Evolutionary conservation across 306 rosid species (phyloP).

Genomic region (Gleditsia sinensis): DNA sequence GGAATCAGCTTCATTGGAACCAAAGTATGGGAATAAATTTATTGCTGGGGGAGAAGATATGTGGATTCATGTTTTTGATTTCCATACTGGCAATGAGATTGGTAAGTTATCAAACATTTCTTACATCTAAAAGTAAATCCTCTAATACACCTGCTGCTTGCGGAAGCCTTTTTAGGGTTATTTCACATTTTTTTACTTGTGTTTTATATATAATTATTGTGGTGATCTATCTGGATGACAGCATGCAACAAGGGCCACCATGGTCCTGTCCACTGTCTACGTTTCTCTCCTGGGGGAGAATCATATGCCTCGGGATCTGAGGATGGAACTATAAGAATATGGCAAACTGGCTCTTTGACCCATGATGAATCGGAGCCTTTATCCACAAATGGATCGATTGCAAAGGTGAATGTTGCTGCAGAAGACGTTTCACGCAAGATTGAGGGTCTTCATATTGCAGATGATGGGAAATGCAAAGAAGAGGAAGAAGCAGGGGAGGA

Average conservation of each 20-base stretch:
- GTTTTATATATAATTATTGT: slow-evolving; percentile 11
- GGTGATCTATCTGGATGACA: slow-evolving; percentile 46
- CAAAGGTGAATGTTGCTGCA: slow-evolving; percentile 57
- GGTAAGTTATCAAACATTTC: slow-evolving; percentile 48
- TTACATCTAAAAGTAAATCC: background rate
- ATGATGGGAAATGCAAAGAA: slow-evolving; percentile 66
- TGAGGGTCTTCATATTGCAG: slow-evolving; percentile 78
- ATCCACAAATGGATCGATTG: slow-evolving; percentile 58
- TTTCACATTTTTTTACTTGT: background rate
- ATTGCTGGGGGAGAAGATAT: slow-evolving; percentile 98
- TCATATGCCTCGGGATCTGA: slow-evolving; percentile 99
- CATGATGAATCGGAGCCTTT: slow-evolving; percentile 55
- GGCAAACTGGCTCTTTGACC: slow-evolving; percentile 91
- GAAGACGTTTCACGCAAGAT: slow-evolving; percentile 79
- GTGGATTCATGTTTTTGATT: slow-evolving; percentile 96
- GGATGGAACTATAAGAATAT: slow-evolving; percentile 98
- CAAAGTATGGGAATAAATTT: slow-evolving; percentile 88
- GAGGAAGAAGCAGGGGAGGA: slow-evolving; percentile 68
- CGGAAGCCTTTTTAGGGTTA: slow-evolving; percentile 1
- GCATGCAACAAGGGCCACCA: slow-evolving; percentile 99
- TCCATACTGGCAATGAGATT: slow-evolving; percentile 91
- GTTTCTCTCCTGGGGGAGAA: slow-evolving; percentile 98
- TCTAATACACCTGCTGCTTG: background rate
- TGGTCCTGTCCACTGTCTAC: slow-evolving; percentile 97
- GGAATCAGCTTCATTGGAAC: slow-evolving; percentile 96